Evolutionary conservation across 495 filamentous ascomycete genomes (phyloP).

Genomic region (Jackrogersella multiformis): DNA sequence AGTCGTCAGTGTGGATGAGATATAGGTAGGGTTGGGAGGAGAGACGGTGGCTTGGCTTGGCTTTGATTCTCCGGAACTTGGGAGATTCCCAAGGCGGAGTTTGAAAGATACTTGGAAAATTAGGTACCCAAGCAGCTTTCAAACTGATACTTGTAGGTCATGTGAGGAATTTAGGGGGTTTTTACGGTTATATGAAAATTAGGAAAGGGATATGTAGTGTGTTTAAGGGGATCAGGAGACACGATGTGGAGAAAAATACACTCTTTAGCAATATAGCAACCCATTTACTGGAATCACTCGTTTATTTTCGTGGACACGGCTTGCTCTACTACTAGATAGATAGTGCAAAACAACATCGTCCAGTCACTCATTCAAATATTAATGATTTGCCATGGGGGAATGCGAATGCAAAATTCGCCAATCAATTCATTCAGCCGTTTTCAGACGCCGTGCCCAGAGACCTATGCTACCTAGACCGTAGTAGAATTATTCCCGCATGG

Average conservation of each 20-base stretch:
- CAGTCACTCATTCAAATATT: constrained; percentile 6
- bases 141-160: too few species aligned
- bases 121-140: too few species aligned
- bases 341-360: too few species aligned
- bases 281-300: background rate
- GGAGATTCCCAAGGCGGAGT: too few species aligned
- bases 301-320: background rate
- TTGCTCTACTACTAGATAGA: too few species aligned
- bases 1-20: too few species aligned
- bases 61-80: too few species aligned
- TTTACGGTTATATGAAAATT: background rate
- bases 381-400: constrained; percentile 26
- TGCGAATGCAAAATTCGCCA: constrained; percentile 44
- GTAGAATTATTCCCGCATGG: constrained; percentile 37
- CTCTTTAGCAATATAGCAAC: background rate
- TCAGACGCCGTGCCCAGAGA: constrained; percentile 47
- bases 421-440: constrained; percentile 49
- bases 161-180: background rate
- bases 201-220: background rate
- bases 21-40: too few species aligned
- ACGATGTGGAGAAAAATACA: too few species aligned
- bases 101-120: too few species aligned
- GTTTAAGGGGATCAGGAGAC: too few species aligned
- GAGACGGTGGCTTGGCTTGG: too few species aligned
- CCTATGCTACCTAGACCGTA: constrained; percentile 47